Evolutionary conservation across 2,329 filamentous ascomycete species (phyloP).

Genomic region (Talaromyces sp.): DNA sequence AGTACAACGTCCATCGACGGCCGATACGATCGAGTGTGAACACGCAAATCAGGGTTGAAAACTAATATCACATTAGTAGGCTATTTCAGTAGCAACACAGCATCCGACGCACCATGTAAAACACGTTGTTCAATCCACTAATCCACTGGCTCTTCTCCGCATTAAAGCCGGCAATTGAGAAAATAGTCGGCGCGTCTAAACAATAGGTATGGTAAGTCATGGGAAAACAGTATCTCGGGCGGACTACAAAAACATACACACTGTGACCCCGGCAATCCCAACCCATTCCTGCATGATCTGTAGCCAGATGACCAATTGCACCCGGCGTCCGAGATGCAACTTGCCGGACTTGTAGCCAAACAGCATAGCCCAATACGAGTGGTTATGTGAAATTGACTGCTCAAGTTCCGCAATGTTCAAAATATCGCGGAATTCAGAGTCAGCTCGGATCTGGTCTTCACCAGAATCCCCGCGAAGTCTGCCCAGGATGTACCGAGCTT

Average conservation of each 20-base stretch:
- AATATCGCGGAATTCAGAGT: slow-evolving; percentile 65
- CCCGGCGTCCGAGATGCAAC: slow-evolving; percentile 61
- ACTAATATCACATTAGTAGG: slow-evolving; percentile 30
- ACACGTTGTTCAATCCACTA: slow-evolving; percentile 52
- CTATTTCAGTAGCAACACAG: not conserved
- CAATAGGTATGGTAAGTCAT: slow-evolving; percentile 21
- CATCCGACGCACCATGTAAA: slow-evolving; percentile 45
- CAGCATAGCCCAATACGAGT: slow-evolving; percentile 61
- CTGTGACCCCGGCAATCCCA: slow-evolving; percentile 64
- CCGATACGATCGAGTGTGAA: slow-evolving; percentile 66
- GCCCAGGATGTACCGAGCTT: slow-evolving; percentile 60
- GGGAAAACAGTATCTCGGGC: slow-evolving; percentile 28
- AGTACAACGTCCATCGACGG: slow-evolving; percentile 63
- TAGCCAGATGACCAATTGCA: slow-evolving; percentile 66
- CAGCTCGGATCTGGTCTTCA: slow-evolving; percentile 49
- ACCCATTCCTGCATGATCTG: slow-evolving; percentile 68
- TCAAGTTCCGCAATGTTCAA: slow-evolving; percentile 59
- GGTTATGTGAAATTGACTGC: slow-evolving; percentile 45
- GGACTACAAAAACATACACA: slow-evolving; percentile 36
- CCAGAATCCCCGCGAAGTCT: slow-evolving; percentile 55
- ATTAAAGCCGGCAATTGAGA: slow-evolving; percentile 62
- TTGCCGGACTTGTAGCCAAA: slow-evolving; percentile 61
- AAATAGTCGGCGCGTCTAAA: slow-evolving; percentile 49
- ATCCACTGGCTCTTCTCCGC: slow-evolving; percentile 60
- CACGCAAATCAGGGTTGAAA: slow-evolving; percentile 62